Evolutionary conservation across 768 basidiomycete species (phyloP), one percentile per base, ranked within the genome.

Genomic region (Hysterangium stoloniferum): DNA sequence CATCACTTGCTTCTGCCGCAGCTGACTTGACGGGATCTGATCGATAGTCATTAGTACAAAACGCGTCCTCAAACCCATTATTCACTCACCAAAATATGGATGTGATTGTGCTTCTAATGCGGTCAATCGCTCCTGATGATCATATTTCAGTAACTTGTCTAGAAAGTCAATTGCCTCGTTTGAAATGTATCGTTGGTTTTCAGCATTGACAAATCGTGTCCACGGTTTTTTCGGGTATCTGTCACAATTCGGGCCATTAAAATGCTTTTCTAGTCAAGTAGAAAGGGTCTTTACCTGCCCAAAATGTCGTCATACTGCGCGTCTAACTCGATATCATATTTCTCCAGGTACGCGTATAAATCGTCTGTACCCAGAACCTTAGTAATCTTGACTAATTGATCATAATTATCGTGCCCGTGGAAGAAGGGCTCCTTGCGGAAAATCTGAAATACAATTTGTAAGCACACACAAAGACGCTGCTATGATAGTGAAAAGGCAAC

Each of bases 381-480:
- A 48, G 92, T 84, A 57, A 98, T 98, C 71, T 96, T 98, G 62
- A 95, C 94, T 52, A 98, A 72, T 64, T 97, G 95, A 69, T 98
- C 95, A 61, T 95, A 95, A 68, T 98, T 98, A 68, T 98, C 94
- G 63, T 96, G 94, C 13, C 95, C 95, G 61, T 98, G 95, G 79
- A 98, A 98, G 73, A 97, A 96, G 20, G 95, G 95, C 65, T 97
- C 95, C 66, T 97, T 97, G 59, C 95, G 82, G 79, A 98, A 97
- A 61, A 98, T 97, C 94, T 97, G 57, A 40, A 40, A 6, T 11
- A 15, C n/a, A 37, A 37, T n/a, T 5, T 34, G 13, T 24, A 32
- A 51, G n/a, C 6, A 11, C 20, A 15, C 41, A 13, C 12, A 1
- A 38, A 48, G 35, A 6, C 34, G 29, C 29, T 19, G 25, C 29